A percentile compares a stretch with the other conserved stretches of the same genome.
These are phyloP conservation scores for Rhododendron vialii DNA, from an alignment of 148 eudicot genomes.

Conservation along the genomic window DNA sequence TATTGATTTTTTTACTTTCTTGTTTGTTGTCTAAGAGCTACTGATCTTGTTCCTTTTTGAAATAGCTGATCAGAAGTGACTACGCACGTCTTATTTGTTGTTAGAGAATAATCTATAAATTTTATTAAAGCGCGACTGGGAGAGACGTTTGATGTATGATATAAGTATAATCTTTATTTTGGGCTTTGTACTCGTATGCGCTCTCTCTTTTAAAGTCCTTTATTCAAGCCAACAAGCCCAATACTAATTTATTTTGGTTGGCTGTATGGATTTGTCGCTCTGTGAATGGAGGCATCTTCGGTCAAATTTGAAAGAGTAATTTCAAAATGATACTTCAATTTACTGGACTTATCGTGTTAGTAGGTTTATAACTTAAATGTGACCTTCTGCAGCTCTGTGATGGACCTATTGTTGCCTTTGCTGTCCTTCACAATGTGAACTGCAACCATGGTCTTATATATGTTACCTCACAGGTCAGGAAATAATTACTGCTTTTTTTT, in stretches of 20 bases:
- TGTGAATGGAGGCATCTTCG: neutral
- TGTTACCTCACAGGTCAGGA: constrained; percentile 76
- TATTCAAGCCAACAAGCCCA: neutral
- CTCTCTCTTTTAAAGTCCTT: neutral
- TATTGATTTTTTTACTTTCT: neutral
- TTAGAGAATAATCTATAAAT: neutral
- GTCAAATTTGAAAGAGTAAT: neutral
- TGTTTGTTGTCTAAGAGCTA: neutral
- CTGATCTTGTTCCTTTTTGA: neutral
- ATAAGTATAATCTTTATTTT: neutral
- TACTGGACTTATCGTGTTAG: neutral
- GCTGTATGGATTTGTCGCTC: neutral
- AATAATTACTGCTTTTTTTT: neutral
- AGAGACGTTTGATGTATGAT: neutral
- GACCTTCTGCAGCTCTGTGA: constrained; percentile 72
- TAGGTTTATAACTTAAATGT: neutral
- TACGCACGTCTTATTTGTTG: neutral
- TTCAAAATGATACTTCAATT: neutral
- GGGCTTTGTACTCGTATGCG: neutral
- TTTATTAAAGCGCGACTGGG: neutral
- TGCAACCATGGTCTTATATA: constrained; percentile 96
- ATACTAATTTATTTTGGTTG: neutral
- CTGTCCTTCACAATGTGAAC: constrained; percentile 95
- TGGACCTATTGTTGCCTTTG: constrained; percentile 86
- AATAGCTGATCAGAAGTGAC: neutral